Base-by-base conservation (phyloP, 1,284 basidiomycete genomes). In the Ceratobasidium papillatum region DNA sequence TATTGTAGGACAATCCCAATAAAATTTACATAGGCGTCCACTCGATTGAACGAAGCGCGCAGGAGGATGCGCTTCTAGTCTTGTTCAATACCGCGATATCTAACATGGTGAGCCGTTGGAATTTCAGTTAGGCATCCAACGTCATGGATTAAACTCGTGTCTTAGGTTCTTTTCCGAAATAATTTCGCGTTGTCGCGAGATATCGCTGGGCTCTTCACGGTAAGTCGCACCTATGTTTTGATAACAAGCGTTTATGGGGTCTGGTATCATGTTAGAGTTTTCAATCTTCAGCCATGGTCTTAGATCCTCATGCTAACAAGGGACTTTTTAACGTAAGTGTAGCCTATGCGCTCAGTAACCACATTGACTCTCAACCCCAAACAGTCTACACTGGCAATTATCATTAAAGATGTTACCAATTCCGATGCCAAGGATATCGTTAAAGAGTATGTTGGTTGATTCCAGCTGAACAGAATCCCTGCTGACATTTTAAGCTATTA, bases 321-420 rank as follows among this genome's bases (percentile, higher is more conserved):
- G 83, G 84, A 0, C 80, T 91, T 1, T 90, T 90, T 81, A 85
- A 74, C 25, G 72, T 65, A 38, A 27, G 59, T 30, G n/a, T 36
- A n/a, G 7, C 19, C 27, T 45, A n/a, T 30, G 22, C 27, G 17
- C 30, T 19, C 17, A 30, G 3, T 12, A 12, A 11, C n/a, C 9
- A 41, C 14, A 8, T 43, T 34, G 17, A 61, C 7, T n/a, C 27
- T 27, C 12, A 22, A 1, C 43, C 8, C 17, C 22, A 34, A 14
- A 12, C 27, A 86, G 75, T 89, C 88, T 0, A 88, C 84, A 0
- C 80, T 91, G 14, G 85, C 85, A 1, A 89, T 90, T 75, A 88
- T 91, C 62, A 90, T 90, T 80, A 90, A 90, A 83, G 89, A 90
- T 73, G 89, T 90, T 3, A 84, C 88, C 0, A 87, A 89, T 58